Conservation (phyloP, 139 green algal genomes). For the Desmodesmus armatus region DNA sequence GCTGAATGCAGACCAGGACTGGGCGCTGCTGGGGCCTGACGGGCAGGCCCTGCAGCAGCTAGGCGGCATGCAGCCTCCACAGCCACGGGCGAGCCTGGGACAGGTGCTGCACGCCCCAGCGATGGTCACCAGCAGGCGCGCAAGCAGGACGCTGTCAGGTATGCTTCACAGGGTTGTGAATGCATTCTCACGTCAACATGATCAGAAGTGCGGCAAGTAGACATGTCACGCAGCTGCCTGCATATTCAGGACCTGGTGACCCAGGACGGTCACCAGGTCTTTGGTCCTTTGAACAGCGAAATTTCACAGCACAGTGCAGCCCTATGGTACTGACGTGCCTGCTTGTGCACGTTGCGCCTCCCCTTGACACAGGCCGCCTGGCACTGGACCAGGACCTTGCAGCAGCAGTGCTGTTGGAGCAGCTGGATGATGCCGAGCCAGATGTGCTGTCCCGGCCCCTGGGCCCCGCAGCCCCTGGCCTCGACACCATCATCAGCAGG, state of each 20-base stretch:
- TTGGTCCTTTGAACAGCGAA: neutral
- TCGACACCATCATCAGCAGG: slow-evolving; percentile 20
- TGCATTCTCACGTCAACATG: too few species aligned
- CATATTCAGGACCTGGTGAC: too few species aligned
- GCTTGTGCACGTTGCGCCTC: neutral
- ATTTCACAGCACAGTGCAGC: too few species aligned
- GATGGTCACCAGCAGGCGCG: slow-evolving; percentile 16
- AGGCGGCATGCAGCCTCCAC: neutral
- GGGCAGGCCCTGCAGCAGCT: neutral
- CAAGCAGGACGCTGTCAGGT: slow-evolving; percentile 46
- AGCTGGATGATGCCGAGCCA: slow-evolving; percentile 18
- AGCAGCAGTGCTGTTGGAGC: neutral
- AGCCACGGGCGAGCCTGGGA: neutral
- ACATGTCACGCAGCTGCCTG: too few species aligned
- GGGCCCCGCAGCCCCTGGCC: neutral
- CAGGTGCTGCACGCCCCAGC: neutral
- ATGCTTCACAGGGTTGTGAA: too few species aligned
- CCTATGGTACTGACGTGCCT: neutral
- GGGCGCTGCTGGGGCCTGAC: neutral
- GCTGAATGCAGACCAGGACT: slow-evolving; percentile 40
- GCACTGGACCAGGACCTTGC: slow-evolving; percentile 30
- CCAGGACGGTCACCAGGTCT: too few species aligned
- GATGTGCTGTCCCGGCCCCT: slow-evolving; percentile 18
- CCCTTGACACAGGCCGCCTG: slow-evolving; percentile 13
- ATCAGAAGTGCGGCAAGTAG: too few species aligned